Base-by-base conservation (phyloP, 805 yeast species). In the Metschnikowia similis region DNA sequence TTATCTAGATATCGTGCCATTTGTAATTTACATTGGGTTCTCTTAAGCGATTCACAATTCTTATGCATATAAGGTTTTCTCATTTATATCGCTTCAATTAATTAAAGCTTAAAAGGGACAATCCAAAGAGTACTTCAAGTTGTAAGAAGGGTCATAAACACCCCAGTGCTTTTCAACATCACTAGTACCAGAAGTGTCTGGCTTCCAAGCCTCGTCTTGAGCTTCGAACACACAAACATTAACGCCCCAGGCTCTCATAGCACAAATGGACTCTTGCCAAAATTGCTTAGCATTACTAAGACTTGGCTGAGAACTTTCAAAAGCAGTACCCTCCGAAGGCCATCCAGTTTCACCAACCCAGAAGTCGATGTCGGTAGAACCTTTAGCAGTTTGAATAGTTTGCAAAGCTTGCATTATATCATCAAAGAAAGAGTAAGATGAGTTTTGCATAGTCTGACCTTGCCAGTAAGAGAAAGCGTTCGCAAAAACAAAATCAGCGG, bases 401-500 rank as follows among this genome's bases (percentile, higher is more conserved):
- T 89, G 96, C 69, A 92, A 75, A 58, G 97, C 97, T 79, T 92
- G 97, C 96, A 91, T 90, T 70, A 92, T 89, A 70, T 92, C 97
- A 68, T 91, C 97, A 59, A 89, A 81, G 85, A 91, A 92, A 2
- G 97, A 89, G 79, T 82, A 88, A 14, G 96, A 82, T 28, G 97
- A 81, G 69, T 91, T 91, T 45, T 69, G 64, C 80, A 79, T 80
- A 58, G 89, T 79, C 76, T 90, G 97, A 40, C 97, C 97, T 77
- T 92, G 98, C 98, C 98, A 92, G 84, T 91, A 92, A 8, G 97
- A 88, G 81, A 92, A 92, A 45, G 97, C 97, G 67, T 92, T 92
- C 64, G 96, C 96, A 68, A 85, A 87, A 54, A 90, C 83, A 62
- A 89, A 76, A 69, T 92, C 98, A 43, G 95, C 76, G 47, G 89